Conservation (phyloP, 768 basidiomycete genomes). For the Panaeolus cyanescens region DNA sequence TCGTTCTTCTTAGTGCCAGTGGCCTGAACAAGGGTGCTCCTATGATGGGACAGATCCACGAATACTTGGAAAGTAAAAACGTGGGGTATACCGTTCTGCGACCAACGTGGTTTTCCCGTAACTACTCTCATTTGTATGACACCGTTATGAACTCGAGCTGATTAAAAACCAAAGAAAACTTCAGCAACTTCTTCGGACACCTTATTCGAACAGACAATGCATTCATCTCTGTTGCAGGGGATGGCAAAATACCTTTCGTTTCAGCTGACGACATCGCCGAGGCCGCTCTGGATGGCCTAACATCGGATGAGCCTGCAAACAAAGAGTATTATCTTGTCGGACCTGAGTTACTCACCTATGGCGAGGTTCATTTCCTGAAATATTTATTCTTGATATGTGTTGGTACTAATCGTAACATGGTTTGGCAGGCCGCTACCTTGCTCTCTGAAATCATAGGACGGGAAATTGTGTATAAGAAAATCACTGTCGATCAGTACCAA, state of each 20-base stretch:
- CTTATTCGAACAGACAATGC: slow-evolving; percentile 6
- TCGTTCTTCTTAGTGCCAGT: slow-evolving; percentile 19
- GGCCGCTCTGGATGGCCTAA: slow-evolving; percentile 22
- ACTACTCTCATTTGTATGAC: neutral
- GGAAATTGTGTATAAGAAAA: slow-evolving; percentile 19
- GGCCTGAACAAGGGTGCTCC: neutral
- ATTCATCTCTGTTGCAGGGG: slow-evolving; percentile 19
- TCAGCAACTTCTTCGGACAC: neutral
- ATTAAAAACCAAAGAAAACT: neutral
- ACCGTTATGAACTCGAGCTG: neutral
- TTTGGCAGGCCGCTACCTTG: neutral
- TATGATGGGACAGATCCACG: neutral
- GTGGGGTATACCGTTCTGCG: slow-evolving; percentile 24
- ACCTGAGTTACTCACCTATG: slow-evolving; percentile 28
- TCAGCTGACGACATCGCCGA: slow-evolving; percentile 26
- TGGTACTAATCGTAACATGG: neutral
- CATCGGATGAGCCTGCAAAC: slow-evolving; percentile 17
- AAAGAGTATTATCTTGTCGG: slow-evolving; percentile 24
- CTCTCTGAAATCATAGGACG: slow-evolving; percentile 18
- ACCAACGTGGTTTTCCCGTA: slow-evolving; percentile 24
- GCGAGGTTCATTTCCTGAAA: slow-evolving; percentile 22
- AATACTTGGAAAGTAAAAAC: slow-evolving; percentile 1
- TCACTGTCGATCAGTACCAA: slow-evolving; percentile 14
- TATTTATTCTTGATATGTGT: neutral
- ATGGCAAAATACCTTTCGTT: slow-evolving; percentile 23